These are phyloP conservation scores for Ceratopteris richardii DNA, from an alignment of 75 land plant species.

Conservation along the genomic window DNA sequence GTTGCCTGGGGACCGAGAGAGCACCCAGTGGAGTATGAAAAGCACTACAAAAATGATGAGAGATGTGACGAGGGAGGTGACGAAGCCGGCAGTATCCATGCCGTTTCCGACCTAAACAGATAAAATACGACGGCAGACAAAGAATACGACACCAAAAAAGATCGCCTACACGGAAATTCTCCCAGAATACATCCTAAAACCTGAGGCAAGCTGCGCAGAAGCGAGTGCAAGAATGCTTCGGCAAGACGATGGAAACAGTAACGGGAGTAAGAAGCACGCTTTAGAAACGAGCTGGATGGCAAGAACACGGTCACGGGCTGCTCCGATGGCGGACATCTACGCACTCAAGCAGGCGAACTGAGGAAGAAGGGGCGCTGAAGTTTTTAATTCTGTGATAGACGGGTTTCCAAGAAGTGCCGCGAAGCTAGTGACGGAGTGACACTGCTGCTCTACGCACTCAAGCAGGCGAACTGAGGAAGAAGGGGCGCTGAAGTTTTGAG, in stretches of 20 bases:
- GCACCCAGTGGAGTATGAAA: constrained; percentile 2
- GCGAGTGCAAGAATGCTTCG: background rate
- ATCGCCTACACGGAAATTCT: background rate
- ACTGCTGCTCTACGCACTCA: too few relatives aligned
- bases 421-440: too few relatives aligned
- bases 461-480: too few relatives aligned
- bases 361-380: too few relatives aligned
- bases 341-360: too few relatives aligned
- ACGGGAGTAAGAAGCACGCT: background rate
- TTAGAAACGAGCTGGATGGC: too few relatives aligned
- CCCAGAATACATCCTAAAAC: too few relatives aligned
- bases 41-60: constrained; percentile 17
- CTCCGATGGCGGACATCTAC: too few relatives aligned
- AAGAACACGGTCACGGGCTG: too few relatives aligned
- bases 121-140: background rate
- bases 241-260: background rate
- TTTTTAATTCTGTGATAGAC: too few relatives aligned
- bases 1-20: constrained; percentile 16
- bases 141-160: background rate
- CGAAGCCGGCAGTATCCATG: constrained; percentile 19
- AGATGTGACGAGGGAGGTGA: constrained; percentile 31
- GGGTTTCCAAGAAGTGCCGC: too few relatives aligned
- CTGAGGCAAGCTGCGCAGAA: background rate
- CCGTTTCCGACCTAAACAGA: background rate
- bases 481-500: too few relatives aligned